A percentile compares a stretch with the other conserved stretches of the same genome.
These are phyloP conservation scores for Zoysia pacifica DNA, from an alignment of 176 grass and related monocot genomes.

Conservation along the genomic window DNA sequence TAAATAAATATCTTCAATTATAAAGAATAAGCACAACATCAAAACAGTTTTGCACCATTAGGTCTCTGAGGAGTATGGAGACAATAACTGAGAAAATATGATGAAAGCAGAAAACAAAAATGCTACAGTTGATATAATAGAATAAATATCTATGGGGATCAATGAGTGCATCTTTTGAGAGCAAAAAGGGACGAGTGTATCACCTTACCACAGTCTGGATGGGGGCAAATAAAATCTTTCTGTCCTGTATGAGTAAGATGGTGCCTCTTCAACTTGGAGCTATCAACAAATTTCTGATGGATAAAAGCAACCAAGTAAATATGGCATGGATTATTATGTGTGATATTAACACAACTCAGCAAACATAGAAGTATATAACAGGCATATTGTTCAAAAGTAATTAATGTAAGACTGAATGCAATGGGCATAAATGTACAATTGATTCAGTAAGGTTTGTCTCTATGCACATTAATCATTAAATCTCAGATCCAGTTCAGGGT, in stretches of 20 bases:
- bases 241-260: slow-evolving; percentile 85
- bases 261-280: slow-evolving; percentile 94
- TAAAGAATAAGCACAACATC: not conserved
- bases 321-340: not conserved
- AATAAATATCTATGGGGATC: not conserved
- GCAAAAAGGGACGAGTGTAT: slow-evolving; percentile 32
- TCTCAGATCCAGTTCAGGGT: too few species aligned
- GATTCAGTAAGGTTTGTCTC: not conserved
- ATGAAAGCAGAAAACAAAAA: slow-evolving; percentile 4
- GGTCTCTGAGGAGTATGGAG: not conserved
- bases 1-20: not conserved
- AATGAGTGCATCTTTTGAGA: not conserved
- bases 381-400: not conserved
- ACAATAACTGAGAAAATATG: slow-evolving; percentile 1
- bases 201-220: slow-evolving; percentile 84
- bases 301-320: slow-evolving; percentile 13
- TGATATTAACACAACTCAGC: not conserved
- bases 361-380: not conserved
- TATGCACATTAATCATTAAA: not conserved
- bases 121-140: not conserved
- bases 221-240: slow-evolving; percentile 77
- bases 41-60: slow-evolving; percentile 7
- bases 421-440: not conserved
- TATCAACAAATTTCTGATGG: slow-evolving; percentile 85
- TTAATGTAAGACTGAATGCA: not conserved